phyloP scores from a whole-genome alignment of 2,329 filamentous ascomycete species.

The Fusarium compactum region DNA sequence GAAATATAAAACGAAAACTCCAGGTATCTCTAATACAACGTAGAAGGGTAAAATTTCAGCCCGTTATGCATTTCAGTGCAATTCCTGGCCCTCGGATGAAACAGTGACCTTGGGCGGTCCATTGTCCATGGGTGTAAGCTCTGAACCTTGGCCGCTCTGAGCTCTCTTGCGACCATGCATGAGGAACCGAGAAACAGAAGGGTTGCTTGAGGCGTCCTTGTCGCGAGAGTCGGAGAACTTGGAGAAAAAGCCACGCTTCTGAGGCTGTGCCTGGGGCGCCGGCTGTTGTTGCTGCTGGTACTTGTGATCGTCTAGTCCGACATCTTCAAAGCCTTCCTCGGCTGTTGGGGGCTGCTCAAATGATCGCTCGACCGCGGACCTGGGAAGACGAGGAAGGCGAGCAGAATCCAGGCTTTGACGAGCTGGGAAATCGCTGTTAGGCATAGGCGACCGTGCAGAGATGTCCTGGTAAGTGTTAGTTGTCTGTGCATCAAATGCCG shows the following conservation, averaged over 20 bases:
- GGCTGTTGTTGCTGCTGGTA: constrained; percentile 39
- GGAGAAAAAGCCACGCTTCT: constrained; percentile 80
- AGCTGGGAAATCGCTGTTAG: constrained; percentile 68
- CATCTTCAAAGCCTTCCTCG: constrained; percentile 90
- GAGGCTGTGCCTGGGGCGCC: constrained; percentile 45
- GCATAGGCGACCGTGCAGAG: constrained; percentile 83
- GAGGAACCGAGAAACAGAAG: constrained; percentile 69
- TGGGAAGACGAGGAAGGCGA: constrained; percentile 70
- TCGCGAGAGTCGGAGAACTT: constrained; percentile 73
- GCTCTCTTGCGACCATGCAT: constrained; percentile 78
- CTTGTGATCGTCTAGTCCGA: constrained; percentile 84
- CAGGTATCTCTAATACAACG: constrained; percentile 48
- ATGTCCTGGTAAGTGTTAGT: constrained; percentile 75
- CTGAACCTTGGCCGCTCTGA: constrained; percentile 73
- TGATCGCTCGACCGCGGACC: constrained; percentile 69
- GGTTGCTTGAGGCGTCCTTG: constrained; percentile 51
- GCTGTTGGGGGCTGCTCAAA: constrained; percentile 74
- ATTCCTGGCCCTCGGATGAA: constrained; percentile 46
- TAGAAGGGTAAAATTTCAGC: constrained; percentile 34
- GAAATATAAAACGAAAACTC: constrained; percentile 35
- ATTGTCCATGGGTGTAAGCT: constrained; percentile 74
- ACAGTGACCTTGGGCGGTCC: constrained; percentile 46
- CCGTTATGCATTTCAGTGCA: constrained; percentile 32
- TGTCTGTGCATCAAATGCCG: constrained; percentile 4
- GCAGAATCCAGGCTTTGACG: constrained; percentile 86